Conservation (phyloP, 2,329 filamentous ascomycete species). For the Onygenales sp. region DNA sequence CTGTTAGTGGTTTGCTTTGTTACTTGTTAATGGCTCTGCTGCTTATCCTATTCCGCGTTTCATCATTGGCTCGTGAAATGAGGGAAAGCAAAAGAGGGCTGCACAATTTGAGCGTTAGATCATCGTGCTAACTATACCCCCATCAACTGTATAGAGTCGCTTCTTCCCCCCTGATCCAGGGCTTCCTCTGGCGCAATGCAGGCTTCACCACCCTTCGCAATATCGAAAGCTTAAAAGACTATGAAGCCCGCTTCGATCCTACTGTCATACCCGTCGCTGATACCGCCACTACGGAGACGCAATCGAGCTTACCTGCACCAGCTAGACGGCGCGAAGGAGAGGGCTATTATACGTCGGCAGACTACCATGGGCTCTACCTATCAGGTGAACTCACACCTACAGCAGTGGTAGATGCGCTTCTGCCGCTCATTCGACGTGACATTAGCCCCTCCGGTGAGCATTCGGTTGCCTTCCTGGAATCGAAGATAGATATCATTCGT, state of each 20-base stretch:
- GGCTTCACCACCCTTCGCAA: conserved; percentile 52
- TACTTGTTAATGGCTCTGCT: background rate
- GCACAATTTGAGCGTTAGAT: no score
- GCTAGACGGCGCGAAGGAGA: conserved; percentile 25
- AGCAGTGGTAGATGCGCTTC: conserved; percentile 59
- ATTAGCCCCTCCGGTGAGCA: conserved; percentile 48
- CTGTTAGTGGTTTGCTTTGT: conserved; percentile 39
- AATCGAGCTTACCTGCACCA: conserved; percentile 18
- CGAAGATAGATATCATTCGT: conserved; percentile 52
- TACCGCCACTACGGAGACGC: conserved; percentile 9
- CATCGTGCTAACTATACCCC: conserved; percentile 1
- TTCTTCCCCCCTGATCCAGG: conserved; percentile 52
- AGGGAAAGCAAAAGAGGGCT: background rate
- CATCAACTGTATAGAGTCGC: conserved; percentile 40
- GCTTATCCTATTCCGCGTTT: background rate
- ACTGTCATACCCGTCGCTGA: conserved; percentile 42
- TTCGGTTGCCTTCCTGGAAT: conserved; percentile 63
- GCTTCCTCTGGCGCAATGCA: conserved; percentile 61
- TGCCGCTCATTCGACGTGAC: conserved; percentile 60
- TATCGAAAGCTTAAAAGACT: conserved; percentile 45
- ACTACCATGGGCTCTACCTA: conserved; percentile 69
- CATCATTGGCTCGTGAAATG: background rate
- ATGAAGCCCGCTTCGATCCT: conserved; percentile 46
- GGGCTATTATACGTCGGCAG: conserved; percentile 57
- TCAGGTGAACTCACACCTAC: conserved; percentile 61